Conservation (phyloP, 768 basidiomycete genomes). For the Lentinus brumalis region DNA sequence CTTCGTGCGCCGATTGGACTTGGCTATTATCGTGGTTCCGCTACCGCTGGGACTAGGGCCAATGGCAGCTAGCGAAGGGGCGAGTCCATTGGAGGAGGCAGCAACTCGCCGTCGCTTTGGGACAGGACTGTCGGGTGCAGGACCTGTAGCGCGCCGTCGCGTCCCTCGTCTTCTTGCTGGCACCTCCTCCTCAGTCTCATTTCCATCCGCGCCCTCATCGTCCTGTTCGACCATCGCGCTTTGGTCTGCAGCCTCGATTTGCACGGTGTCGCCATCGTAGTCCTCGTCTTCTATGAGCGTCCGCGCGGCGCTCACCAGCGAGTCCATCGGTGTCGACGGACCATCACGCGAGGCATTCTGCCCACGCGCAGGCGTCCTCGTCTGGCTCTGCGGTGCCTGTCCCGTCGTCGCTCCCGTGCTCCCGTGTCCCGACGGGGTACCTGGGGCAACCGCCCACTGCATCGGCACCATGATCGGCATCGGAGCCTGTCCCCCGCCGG, state of each 20-base stretch:
- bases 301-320: conserved; percentile 60
- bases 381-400: background rate
- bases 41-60: background rate
- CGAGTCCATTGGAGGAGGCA: background rate
- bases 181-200: conserved; percentile 20
- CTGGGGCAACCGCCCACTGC: conserved; percentile 9
- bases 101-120: conserved; percentile 41
- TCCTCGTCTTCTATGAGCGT: conserved; percentile 50
- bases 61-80: background rate
- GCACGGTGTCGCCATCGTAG: conserved; percentile 23
- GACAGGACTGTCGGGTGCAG: conserved; percentile 32
- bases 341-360: conserved; percentile 21
- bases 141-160: background rate
- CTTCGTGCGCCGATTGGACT: conserved; percentile 3
- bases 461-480: conserved; percentile 18
- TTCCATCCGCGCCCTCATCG: conserved; percentile 31
- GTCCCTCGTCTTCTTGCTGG: background rate
- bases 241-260: no score
- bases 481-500: conserved; percentile 4
- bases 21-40: background rate
- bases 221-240: conserved; percentile 1
- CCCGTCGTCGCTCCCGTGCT: background rate
- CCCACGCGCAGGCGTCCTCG: conserved; percentile 12
- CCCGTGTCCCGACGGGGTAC: background rate
- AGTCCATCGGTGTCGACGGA: conserved; percentile 50